Evolutionary conservation across 805 yeast genomes (phyloP).

Genomic region (Torulaspora delbrueckii): DNA sequence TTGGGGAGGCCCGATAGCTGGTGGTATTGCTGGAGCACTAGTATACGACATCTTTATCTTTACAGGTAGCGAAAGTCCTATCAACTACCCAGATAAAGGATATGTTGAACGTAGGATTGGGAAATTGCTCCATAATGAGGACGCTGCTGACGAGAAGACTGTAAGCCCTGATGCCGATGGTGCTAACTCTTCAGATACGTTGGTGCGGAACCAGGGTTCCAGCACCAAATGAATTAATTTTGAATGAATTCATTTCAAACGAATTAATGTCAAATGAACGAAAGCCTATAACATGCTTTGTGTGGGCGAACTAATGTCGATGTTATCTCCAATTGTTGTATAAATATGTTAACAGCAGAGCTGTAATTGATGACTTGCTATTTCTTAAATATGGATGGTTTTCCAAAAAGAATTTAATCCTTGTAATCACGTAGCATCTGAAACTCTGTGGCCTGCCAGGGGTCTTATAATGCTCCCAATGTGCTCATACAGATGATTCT

Average conservation of each 20-base stretch:
- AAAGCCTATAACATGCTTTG: not conserved
- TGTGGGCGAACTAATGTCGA: not conserved
- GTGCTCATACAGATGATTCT: not conserved
- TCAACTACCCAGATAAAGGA: constrained; percentile 35
- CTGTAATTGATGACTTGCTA: not conserved
- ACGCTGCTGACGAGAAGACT: not conserved
- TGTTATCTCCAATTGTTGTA: not conserved
- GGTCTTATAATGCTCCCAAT: not conserved
- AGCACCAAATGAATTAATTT: not conserved
- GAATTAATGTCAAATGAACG: no score
- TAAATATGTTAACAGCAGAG: not conserved
- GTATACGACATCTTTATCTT: constrained; percentile 42
- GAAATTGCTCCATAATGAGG: constrained; percentile 9
- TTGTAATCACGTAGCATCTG: not conserved
- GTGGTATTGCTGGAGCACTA: constrained; percentile 42
- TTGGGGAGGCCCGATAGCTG: constrained; percentile 40
- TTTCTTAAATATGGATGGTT: not conserved
- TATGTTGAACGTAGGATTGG: constrained; percentile 18
- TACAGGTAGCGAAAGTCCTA: constrained; percentile 43
- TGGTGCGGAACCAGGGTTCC: not conserved
- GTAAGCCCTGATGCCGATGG: not conserved
- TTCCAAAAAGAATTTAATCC: not conserved
- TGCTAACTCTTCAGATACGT: constrained; percentile 2
- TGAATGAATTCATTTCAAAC: no score
- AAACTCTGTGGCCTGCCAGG: not conserved